These are phyloP conservation scores for Fusarium nanum DNA, from an alignment of 2,329 filamentous ascomycete genomes.

Conservation along the genomic window DNA sequence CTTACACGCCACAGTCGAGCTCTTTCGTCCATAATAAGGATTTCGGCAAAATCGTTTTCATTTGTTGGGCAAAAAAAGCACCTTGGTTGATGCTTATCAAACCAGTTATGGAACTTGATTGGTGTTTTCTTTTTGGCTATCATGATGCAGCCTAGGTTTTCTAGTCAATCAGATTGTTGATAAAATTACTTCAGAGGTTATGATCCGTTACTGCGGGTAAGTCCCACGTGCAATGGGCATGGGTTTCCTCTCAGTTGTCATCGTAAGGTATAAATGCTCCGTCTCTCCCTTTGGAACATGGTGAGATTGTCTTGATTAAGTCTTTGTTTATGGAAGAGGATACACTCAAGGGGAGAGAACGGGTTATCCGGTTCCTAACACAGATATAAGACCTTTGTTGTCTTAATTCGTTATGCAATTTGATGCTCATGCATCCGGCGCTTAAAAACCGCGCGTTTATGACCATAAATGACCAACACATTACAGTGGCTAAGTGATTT, in stretches of 20 bases:
- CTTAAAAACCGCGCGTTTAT: constrained; percentile 13
- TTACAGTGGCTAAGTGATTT: background rate
- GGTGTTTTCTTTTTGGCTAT: background rate
- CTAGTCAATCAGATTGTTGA: background rate
- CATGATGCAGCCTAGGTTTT: background rate
- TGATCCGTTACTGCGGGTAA: background rate
- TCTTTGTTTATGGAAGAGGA: too few relatives aligned
- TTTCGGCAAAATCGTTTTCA: background rate
- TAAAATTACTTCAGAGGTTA: too few relatives aligned
- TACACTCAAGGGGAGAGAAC: background rate
- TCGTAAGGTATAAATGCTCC: too few relatives aligned
- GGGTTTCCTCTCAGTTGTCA: background rate
- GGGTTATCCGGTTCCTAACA: background rate
- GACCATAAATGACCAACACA: constrained; percentile 4
- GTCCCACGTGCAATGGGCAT: background rate
- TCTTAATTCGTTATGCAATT: background rate
- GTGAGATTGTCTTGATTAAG: too few relatives aligned
- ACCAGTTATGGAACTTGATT: background rate
- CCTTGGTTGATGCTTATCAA: background rate
- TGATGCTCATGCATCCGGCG: background rate
- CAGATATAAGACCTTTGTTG: background rate
- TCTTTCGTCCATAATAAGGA: background rate
- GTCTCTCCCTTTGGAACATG: too few relatives aligned
- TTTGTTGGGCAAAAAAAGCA: background rate
- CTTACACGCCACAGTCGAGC: background rate